Percentiles rank a stretch among this genome's conserved stretches.
Evolutionary conservation across 345 rosid genomes (phyloP).

Genomic region (Euphorbia peplus): DNA sequence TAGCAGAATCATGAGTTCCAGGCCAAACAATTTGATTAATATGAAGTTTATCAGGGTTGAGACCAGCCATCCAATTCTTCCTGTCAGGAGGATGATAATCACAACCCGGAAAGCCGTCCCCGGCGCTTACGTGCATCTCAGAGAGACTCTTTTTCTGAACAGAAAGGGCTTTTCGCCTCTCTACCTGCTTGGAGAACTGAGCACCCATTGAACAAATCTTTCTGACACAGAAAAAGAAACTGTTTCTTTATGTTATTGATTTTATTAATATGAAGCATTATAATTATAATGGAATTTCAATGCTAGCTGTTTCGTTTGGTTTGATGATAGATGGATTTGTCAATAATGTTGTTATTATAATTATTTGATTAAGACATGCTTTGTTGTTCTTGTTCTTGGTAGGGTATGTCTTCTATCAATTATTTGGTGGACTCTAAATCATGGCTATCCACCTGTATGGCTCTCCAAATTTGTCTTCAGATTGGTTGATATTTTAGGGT

Average conservation of each 20-base stretch:
- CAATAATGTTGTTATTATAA: background rate
- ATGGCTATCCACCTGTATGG: slow-evolving; percentile 29
- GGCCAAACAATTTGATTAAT: slow-evolving; percentile 89
- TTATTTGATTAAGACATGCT: slow-evolving; percentile 1
- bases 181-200: slow-evolving; percentile 52
- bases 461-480: slow-evolving; percentile 12
- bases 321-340: background rate
- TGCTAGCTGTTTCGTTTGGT: background rate
- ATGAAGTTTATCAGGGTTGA: slow-evolving; percentile 54
- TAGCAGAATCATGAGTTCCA: slow-evolving; percentile 92
- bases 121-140: slow-evolving; percentile 43
- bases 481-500: slow-evolving; percentile 14
- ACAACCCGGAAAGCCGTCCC: slow-evolving; percentile 57
- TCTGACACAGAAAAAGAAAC: slow-evolving; percentile 2
- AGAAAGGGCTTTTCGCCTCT: slow-evolving; percentile 45
- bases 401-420: slow-evolving; percentile 20
- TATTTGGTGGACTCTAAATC: slow-evolving; percentile 20
- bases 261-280: slow-evolving; percentile 12
- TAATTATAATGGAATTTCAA: slow-evolving; percentile 11
- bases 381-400: background rate
- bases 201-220: slow-evolving; percentile 51
- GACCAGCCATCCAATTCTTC: slow-evolving; percentile 72
- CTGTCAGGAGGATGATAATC: slow-evolving; percentile 60
- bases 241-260: slow-evolving; percentile 3
- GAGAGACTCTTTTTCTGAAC: slow-evolving; percentile 51